phyloP scores from a whole-genome alignment of 306 rosid genomes.

The Glycine tomentella region DNA sequence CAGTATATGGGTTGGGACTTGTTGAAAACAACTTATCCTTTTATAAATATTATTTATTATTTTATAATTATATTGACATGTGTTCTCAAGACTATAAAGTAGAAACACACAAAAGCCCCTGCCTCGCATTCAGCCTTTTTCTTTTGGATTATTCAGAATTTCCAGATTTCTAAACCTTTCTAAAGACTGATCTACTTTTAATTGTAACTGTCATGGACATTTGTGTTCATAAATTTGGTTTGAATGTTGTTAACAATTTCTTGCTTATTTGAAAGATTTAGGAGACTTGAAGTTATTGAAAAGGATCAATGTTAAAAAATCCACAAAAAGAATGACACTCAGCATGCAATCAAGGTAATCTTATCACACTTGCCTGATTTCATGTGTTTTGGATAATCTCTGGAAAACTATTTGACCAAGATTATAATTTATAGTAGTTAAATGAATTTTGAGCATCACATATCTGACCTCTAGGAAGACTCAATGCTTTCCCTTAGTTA shows the following conservation, averaged over 20 bases:
- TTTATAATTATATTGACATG: too few species aligned
- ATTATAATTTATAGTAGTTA: not conserved
- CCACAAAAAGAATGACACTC: conserved; percentile 58
- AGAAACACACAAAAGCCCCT: too few species aligned
- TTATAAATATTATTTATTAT: too few species aligned
- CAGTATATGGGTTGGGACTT: too few species aligned
- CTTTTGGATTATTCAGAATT: too few species aligned
- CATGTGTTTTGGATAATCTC: conserved; percentile 18
- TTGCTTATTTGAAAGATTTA: conserved; percentile 49
- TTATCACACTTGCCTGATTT: conserved; percentile 22
- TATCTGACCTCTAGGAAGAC: conserved; percentile 31
- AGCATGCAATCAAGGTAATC: conserved; percentile 63
- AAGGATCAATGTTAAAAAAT: conserved; percentile 79
- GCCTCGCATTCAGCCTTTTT: too few species aligned
- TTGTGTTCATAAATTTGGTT: conserved; percentile 24
- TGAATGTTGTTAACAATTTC: conserved; percentile 6
- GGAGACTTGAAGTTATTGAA: conserved; percentile 92
- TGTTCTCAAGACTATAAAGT: too few species aligned
- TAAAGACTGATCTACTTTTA: too few species aligned
- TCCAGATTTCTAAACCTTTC: too few species aligned
- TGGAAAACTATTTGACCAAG: not conserved
- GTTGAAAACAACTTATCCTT: too few species aligned
- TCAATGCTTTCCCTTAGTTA: not conserved
- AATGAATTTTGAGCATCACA: conserved; percentile 21
- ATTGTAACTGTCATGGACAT: conserved; percentile 28